Base-by-base conservation (phyloP, 2,329 filamentous ascomycete genomes). In the Sclerotinia trifoliorum region DNA sequence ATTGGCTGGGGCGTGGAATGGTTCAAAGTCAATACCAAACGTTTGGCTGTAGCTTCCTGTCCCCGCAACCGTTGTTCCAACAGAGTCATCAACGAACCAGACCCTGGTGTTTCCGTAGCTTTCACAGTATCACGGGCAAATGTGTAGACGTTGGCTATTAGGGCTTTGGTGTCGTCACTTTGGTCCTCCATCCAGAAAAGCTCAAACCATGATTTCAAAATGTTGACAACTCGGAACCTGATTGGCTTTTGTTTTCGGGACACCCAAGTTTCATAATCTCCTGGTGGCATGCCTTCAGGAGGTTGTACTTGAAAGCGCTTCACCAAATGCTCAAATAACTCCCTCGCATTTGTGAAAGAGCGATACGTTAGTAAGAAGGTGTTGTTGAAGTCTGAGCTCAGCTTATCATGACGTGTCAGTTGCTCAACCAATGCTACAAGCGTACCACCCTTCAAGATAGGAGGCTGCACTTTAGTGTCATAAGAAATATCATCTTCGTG, bases 171-270 rank as follows among this genome's bases (percentile, higher is more conserved):
- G 60, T 92, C 89, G 64, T 94, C 91, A 76, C 89, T 94, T 71
- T 90, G 89, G 61, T 93, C 91, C 78, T 99, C 95, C 93, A 98
- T 97, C 95, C 95, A 99, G 79, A 95, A 98, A 74, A 91, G 94
- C 77, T 98, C 95, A 74, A 99, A 95, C 95, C 95, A 99, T 80
- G 88, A 96, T 84, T 98, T 98, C 60, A 99, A 82, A 72, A 97
- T 98, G 76, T 98, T 99, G 72, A 99, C 93, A 2, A 99, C 94
- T 54, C 95, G 89, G 81, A 99, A 96, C 48, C 95, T 88, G 70
- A 98, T 97, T 6, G 93, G 91, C 77, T 96, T 97, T 78, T 98
- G 95, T 81, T 99, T 99, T 77, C 90, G 89, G 77, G 97, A 93
- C 48, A 91, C 88, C 95, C 95, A 99, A 42, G 86, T 83, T 67